These are phyloP conservation scores for Cladosporium sp. DNA, from an alignment of 2,329 filamentous ascomycete species.

Conservation along the genomic window DNA sequence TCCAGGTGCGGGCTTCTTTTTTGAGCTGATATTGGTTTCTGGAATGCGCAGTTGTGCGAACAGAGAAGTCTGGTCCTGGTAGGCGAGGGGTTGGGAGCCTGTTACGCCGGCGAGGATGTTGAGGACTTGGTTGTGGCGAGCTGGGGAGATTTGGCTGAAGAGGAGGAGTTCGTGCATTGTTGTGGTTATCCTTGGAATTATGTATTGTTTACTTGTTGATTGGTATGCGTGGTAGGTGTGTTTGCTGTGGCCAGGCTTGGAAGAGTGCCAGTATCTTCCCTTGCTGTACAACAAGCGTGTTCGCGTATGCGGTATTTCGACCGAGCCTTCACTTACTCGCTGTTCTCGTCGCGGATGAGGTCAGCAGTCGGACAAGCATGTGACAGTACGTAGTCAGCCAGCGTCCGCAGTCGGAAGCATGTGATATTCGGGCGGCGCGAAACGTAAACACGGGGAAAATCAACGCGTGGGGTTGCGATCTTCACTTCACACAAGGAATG, in stretches of 20 bases:
- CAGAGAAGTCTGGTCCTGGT: conserved; percentile 39
- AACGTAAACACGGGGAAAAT: conserved; percentile 15
- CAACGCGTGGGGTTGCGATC: background rate
- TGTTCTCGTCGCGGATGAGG: background rate
- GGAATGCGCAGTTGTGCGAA: conserved; percentile 22
- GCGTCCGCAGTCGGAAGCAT: conserved; percentile 4
- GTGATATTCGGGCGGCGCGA: background rate
- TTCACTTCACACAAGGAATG: conserved; percentile 1
- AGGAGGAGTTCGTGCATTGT: conserved; percentile 65
- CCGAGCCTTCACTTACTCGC: background rate
- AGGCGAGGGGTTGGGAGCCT: conserved; percentile 60
- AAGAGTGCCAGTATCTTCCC: background rate
- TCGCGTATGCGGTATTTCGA: background rate
- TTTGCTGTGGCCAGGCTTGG: background rate
- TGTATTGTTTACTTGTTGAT: background rate
- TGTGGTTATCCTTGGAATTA: background rate
- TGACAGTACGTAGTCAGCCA: background rate
- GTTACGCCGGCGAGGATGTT: conserved; percentile 64
- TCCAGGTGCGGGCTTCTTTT: conserved; percentile 22
- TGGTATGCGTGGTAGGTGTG: background rate
- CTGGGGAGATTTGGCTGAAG: conserved; percentile 59
- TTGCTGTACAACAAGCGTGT: too few species aligned
- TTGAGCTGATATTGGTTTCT: conserved; percentile 27
- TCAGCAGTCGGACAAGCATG: background rate
- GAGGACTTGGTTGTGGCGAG: conserved; percentile 62